Conservation (phyloP, 2,329 filamentous ascomycete species). For the Fusarium sp. region DNA sequence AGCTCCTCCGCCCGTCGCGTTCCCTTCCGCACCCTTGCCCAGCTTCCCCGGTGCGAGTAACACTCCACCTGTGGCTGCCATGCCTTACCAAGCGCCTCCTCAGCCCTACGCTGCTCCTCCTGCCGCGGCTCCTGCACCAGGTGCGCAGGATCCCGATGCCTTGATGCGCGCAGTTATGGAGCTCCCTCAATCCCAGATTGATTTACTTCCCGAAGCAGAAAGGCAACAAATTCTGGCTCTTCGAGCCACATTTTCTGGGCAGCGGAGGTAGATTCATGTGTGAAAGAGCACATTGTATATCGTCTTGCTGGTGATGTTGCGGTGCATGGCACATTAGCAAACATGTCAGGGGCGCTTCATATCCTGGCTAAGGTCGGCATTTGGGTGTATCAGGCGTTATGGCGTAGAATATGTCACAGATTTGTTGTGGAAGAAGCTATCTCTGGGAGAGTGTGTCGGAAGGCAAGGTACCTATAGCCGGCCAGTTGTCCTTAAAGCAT, state of each 20-base stretch:
- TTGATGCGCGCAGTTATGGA: conserved; percentile 84
- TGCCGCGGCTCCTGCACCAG: conserved; percentile 47
- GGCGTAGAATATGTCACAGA: conserved; percentile 29
- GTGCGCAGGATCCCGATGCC: conserved; percentile 71
- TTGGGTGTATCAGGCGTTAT: conserved; percentile 33
- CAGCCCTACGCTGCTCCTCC: conserved; percentile 52
- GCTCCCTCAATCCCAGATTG: conserved; percentile 83
- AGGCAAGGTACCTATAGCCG: neutral
- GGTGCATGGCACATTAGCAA: neutral
- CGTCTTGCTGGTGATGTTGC: neutral
- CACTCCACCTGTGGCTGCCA: conserved; percentile 60
- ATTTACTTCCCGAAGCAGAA: conserved; percentile 79
- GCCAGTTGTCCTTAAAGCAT: neutral
- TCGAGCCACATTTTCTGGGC: conserved; percentile 69
- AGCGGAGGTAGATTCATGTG: conserved; percentile 46
- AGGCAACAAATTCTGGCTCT: conserved; percentile 83
- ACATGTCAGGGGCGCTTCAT: neutral
- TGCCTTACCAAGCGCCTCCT: conserved; percentile 60
- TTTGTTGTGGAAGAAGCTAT: neutral
- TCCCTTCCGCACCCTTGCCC: conserved; percentile 51
- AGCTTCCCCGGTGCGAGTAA: conserved; percentile 34
- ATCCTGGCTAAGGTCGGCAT: conserved; percentile 9
- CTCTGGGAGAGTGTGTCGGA: neutral
- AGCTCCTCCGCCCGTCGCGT: conserved; percentile 54
- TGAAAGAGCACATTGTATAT: neutral